These are phyloP conservation scores for Ascochyta fabae DNA, from an alignment of 2,329 filamentous ascomycete species.

Conservation along the genomic window DNA sequence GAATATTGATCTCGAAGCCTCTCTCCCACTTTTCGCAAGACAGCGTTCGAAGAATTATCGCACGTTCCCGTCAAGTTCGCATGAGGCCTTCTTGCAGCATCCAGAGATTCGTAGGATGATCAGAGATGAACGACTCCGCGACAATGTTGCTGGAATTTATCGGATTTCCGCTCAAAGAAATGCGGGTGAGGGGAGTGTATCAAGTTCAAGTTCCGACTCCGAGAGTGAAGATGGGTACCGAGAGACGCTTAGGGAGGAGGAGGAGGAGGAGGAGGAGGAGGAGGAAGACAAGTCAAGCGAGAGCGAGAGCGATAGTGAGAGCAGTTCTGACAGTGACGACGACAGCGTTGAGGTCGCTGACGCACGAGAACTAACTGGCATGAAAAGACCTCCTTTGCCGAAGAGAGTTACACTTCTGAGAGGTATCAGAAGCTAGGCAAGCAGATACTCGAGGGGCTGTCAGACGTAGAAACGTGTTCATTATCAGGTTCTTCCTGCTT, in stretches of 20 bases:
- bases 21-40: not conserved
- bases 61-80: not conserved
- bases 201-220: not conserved
- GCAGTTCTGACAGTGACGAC: too few relatives aligned
- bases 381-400: not conserved
- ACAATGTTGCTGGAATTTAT: not conserved
- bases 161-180: not conserved
- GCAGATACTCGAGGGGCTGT: not conserved
- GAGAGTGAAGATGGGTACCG: not conserved
- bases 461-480: not conserved
- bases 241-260: too few relatives aligned
- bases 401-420: not conserved
- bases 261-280: not conserved
- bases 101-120: not conserved
- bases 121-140: not conserved
- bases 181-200: not conserved
- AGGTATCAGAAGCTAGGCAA: not conserved
- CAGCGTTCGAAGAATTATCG: not conserved
- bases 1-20: not conserved
- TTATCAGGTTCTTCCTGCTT: too few relatives aligned
- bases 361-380: not conserved
- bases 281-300: not conserved
- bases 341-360: not conserved
- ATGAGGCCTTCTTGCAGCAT: not conserved
- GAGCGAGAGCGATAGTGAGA: slow-evolving; percentile 1